Evolutionary conservation across 2,329 filamentous ascomycete species (phyloP), one percentile per base, ranked within the genome.

Genomic region (Alternaria solani): DNA sequence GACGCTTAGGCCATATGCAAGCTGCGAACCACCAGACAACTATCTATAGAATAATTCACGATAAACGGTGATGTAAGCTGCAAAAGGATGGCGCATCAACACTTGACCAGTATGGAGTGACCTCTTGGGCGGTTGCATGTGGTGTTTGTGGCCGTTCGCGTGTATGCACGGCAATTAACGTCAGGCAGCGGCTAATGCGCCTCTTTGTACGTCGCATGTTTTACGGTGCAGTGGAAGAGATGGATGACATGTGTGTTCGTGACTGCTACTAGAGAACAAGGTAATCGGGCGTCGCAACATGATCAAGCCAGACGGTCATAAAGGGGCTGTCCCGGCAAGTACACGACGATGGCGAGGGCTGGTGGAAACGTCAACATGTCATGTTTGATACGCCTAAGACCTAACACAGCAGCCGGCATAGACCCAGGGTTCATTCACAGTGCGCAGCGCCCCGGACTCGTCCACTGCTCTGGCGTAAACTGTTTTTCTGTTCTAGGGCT

Each of bases 401-500:
- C 55, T 20, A 56, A 57, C 43, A 53, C 57, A 62, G 55, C 55
- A 62, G 62, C 59, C 59, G 55, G 59, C 59, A 55, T 36, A 57
- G 48, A 49, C 44, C 57, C 62, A 61, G 62, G 55, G 51, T 62
- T 64, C 55, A 54, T 55, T 55, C 54, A 56, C 56, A 58, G 59
- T 55, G 49, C 58, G 55, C 62, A 51, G 41, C 39, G 39, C 58
- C 48, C 54, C 48, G 58, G 42, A 32, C 57, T 65, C 51, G 64
- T 64, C 68, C 57, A 62, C 67, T 67, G 58, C 65, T 70, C 64
- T 66, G 68, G 69, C 64, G 67, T 70, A 72, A 70, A 70, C 62
- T 70, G 69, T 73, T 72, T 72, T 74, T 71, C 69, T 65, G 42
- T 60, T 60, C 61, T 63, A 59, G 57, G 63, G 62, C 67, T 74